Conservation (phyloP, 1,284 basidiomycete species). For the Takashimella koratensis region DNA sequence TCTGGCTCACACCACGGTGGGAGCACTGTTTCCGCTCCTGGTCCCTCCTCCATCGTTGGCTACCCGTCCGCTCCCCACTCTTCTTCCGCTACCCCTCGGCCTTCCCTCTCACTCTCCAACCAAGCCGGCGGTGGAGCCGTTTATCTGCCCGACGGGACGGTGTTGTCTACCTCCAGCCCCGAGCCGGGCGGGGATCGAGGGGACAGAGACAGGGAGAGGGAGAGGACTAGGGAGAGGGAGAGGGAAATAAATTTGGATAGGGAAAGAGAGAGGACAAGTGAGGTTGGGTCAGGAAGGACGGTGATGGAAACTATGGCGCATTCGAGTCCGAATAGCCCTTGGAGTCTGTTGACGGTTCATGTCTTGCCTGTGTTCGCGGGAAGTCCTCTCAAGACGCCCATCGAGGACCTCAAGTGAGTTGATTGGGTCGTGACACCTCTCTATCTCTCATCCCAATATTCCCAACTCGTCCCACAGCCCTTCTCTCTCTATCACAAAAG, state of each 20-base stretch:
- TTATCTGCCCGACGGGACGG: slow-evolving; percentile 40
- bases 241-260: not conserved
- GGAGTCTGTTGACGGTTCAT: slow-evolving; percentile 77
- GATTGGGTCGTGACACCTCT: too few relatives aligned
- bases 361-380: slow-evolving; percentile 89
- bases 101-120: slow-evolving; percentile 11
- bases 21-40: not conserved
- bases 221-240: not conserved
- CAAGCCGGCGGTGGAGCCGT: slow-evolving; percentile 15
- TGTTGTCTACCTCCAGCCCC: slow-evolving; percentile 19
- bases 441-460: too few relatives aligned
- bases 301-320: slow-evolving; percentile 31
- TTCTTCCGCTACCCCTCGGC: slow-evolving; percentile 1
- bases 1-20: slow-evolving; percentile 3
- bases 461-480: too few relatives aligned
- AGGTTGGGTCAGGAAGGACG: slow-evolving; percentile 9
- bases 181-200: too few relatives aligned
- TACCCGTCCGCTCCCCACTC: not conserved
- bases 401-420: slow-evolving; percentile 78
- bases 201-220: not conserved
- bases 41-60: not conserved
- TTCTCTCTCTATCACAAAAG: too few relatives aligned
- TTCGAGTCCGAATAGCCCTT: slow-evolving; percentile 54
- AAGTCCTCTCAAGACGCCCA: slow-evolving; percentile 77
- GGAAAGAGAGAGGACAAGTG: not conserved